Conservation (phyloP, 768 basidiomycete species). For the Pholiota conissans region DNA sequence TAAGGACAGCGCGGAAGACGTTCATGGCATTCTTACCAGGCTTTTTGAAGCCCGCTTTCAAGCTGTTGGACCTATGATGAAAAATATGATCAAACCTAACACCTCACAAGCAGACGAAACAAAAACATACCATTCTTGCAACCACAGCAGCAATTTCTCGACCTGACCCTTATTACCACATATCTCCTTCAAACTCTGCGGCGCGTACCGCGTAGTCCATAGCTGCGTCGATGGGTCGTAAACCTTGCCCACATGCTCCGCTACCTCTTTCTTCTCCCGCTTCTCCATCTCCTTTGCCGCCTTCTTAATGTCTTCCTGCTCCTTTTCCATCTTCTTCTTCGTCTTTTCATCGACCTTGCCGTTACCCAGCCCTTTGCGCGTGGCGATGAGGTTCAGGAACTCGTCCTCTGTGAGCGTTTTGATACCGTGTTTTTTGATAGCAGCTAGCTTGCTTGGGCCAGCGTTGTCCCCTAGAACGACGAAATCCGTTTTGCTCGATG, state of each 20-base stretch:
- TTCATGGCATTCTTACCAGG: slow-evolving; percentile 92
- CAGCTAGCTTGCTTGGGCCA: slow-evolving; percentile 84
- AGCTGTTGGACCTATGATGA: slow-evolving; percentile 62
- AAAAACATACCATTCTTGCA: slow-evolving; percentile 75
- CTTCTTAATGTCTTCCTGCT: slow-evolving; percentile 69
- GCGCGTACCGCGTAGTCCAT: slow-evolving; percentile 97
- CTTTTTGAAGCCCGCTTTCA: slow-evolving; percentile 85
- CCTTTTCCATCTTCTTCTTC: slow-evolving; percentile 78
- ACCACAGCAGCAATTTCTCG: slow-evolving; percentile 87
- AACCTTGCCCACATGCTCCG: slow-evolving; percentile 23
- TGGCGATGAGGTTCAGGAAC: slow-evolving; percentile 81
- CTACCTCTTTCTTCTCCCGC: slow-evolving; percentile 38
- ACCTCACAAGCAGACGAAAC: neutral
- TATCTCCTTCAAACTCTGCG: slow-evolving; percentile 81
- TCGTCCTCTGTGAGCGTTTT: slow-evolving; percentile 82
- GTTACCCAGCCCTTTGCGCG: slow-evolving; percentile 54
- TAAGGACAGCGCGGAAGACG: slow-evolving; percentile 80
- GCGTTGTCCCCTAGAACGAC: slow-evolving; percentile 89
- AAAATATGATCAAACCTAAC: neutral
- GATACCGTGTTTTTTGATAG: slow-evolving; percentile 80
- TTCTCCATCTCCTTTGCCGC: slow-evolving; percentile 80
- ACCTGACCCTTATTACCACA: slow-evolving; percentile 94
- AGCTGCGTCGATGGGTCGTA: slow-evolving; percentile 63
- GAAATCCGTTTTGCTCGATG: slow-evolving; percentile 87
- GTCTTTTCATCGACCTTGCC: slow-evolving; percentile 74